Evolutionary conservation across 768 basidiomycete species (phyloP), one percentile per base, ranked within the genome.

Genomic region (Boletellus ananas): DNA sequence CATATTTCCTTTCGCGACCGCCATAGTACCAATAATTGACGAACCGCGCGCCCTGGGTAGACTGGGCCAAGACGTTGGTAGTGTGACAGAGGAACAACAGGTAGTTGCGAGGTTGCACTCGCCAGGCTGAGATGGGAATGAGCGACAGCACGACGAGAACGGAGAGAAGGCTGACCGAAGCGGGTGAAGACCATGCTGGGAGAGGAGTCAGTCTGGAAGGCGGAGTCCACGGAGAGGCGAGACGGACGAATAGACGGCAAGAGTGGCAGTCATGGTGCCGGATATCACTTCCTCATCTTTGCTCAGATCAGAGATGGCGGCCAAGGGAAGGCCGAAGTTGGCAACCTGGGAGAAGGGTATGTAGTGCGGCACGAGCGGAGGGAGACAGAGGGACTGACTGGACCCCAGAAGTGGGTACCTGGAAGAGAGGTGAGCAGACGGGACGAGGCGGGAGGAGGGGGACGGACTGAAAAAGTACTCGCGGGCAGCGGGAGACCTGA

Each of bases 371-470:
- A 27, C 56, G 36, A 49, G 36, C 14, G 25, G 31, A 33, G 6
- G 43, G 16, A 27, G 14, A 43, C 4, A 50, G 50, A 52, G 29
- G 37, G 60, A 83, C 90, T 67, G 54, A 95, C 94, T 53, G 94
- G 94, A 59, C 94, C 94, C 94, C 94, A 96, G 76, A 96, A 96
- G 71, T 96, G 94, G 55, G 94, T 96, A 64, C 93, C 93, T 95
- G 50, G 29, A 47, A 42, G 52, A 52, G 25, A 48, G 23, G 55
- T 66, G n/a, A 64, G 59, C 51, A 34, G n/a, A 18, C n/a, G 50
- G 51, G 13, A 12, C 29, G 29, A 11, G 4, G 6, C 3, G 43
- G 25, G 9, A 6, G 18, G 44, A 17, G 12, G 21, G 27, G 6
- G 7, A 35, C 93, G 56, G 55, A 92, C 94, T 96, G 74, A 96